Evolutionary conservation across 805 yeast genomes (phyloP).

Genomic region (Starmera dryadoides): DNA sequence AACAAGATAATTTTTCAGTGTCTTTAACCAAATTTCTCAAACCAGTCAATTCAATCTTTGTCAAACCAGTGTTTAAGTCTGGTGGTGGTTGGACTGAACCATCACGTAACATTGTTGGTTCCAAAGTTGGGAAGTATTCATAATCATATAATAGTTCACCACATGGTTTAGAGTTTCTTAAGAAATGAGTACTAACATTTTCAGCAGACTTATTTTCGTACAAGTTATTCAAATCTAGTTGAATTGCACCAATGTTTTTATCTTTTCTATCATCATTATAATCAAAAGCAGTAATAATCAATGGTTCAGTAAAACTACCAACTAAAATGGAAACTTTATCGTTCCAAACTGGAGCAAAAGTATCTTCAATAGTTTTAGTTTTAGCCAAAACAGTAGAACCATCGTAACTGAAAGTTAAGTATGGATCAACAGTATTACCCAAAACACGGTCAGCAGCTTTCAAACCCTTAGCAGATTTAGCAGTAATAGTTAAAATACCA

Average conservation of each 20-base stretch:
- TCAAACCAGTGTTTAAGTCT: conserved; percentile 90
- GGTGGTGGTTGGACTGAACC: conserved; percentile 85
- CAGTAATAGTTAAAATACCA: conserved; percentile 73
- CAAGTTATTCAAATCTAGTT: conserved; percentile 64
- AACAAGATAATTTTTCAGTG: conserved; percentile 52
- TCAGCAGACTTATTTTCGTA: conserved; percentile 41
- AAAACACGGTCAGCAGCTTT: conserved; percentile 56
- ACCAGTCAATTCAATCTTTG: conserved; percentile 56
- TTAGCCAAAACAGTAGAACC: conserved; percentile 50
- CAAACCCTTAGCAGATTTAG: conserved; percentile 61
- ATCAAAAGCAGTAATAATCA: conserved; percentile 65
- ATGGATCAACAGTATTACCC: conserved; percentile 88
- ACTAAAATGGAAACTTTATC: conserved; percentile 69
- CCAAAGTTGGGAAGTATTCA: conserved; percentile 68
- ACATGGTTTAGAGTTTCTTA: conserved; percentile 77
- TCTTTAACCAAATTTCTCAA: conserved; percentile 37
- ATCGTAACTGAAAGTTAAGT: conserved; percentile 62
- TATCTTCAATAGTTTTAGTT: conserved; percentile 62
- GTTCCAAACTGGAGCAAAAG: conserved; percentile 75
- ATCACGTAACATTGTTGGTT: conserved; percentile 53
- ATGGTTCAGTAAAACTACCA: conserved; percentile 73
- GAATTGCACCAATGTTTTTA: conserved; percentile 69
- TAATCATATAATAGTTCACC: conserved; percentile 70
- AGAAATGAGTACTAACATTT: conserved; percentile 43
- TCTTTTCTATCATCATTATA: conserved; percentile 78